Evolutionary conservation across 495 filamentous ascomycete species (phyloP).

Genomic region (Neurospora sp.): DNA sequence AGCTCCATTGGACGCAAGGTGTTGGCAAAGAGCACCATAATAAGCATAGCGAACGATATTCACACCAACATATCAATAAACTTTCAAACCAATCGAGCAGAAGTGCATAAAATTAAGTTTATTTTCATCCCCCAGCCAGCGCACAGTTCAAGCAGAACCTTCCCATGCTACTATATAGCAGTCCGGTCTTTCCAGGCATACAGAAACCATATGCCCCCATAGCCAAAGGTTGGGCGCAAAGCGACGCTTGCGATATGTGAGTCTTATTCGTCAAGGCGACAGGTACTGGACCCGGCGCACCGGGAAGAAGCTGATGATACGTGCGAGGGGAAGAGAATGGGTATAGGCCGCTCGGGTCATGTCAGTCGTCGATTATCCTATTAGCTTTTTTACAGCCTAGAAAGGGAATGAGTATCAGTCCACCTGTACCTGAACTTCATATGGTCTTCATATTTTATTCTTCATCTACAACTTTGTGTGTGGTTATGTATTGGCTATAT

Average conservation of each 20-base stretch:
- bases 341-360: neutral
- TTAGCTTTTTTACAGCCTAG: slow-evolving; percentile 12
- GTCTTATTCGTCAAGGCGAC: neutral
- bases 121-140: neutral
- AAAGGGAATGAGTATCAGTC: slow-evolving; percentile 11
- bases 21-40: neutral
- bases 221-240: neutral
- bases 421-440: slow-evolving; percentile 5
- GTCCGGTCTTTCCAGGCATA: neutral
- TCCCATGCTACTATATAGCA: neutral
- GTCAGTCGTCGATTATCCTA: neutral
- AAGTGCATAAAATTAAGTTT: neutral
- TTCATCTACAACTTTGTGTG: slow-evolving; percentile 22
- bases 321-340: neutral
- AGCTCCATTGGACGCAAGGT: neutral
- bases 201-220: neutral
- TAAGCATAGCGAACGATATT: neutral
- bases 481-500: neutral
- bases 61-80: neutral
- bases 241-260: neutral
- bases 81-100: neutral
- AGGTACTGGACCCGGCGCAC: neutral
- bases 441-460: slow-evolving; percentile 10
- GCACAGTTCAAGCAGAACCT: neutral
- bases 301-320: neutral